A percentile compares a stretch with the other conserved stretches of the same genome.
phyloP scores from a whole-genome alignment of 495 filamentous ascomycete genomes.

The Aspergillus campestris region DNA sequence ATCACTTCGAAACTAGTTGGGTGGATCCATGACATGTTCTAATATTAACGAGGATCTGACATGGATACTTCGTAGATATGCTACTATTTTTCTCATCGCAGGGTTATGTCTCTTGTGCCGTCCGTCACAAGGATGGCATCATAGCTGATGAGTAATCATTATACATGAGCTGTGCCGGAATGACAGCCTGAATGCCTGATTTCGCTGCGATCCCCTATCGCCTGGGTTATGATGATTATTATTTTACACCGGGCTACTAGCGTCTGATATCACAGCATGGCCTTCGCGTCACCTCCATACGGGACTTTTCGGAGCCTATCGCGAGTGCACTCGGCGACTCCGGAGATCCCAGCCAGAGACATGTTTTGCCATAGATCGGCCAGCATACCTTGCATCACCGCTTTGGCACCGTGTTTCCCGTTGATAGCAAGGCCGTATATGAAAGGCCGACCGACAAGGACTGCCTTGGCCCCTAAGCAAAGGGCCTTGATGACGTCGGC shows the following conservation, averaged over 20 bases:
- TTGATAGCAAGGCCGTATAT: conserved; percentile 68
- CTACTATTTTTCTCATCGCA: too few species aligned
- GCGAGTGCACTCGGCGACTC: conserved; percentile 43
- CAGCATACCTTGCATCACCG: conserved; percentile 47
- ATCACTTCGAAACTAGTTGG: too few species aligned
- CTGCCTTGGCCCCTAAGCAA: conserved; percentile 80
- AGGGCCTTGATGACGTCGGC: conserved; percentile 74
- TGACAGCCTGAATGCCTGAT: background rate
- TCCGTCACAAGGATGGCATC: too few species aligned
- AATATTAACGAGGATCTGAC: too few species aligned
- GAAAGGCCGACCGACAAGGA: conserved; percentile 79
- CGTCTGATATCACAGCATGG: conserved; percentile 23
- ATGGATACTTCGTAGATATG: too few species aligned
- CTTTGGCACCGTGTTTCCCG: conserved; percentile 49
- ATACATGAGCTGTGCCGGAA: too few species aligned
- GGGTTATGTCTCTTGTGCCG: too few species aligned
- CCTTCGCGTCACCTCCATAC: conserved; percentile 45
- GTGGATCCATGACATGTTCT: too few species aligned
- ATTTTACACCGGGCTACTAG: background rate
- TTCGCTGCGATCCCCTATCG: background rate
- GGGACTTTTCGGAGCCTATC: conserved; percentile 42
- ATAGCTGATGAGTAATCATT: too few species aligned
- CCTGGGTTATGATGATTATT: background rate
- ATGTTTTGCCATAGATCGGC: conserved; percentile 56
- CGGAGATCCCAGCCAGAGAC: conserved; percentile 47